Evolutionary conservation across 2,329 filamentous ascomycete genomes (phyloP).

Genomic region (Fusarium longipes): DNA sequence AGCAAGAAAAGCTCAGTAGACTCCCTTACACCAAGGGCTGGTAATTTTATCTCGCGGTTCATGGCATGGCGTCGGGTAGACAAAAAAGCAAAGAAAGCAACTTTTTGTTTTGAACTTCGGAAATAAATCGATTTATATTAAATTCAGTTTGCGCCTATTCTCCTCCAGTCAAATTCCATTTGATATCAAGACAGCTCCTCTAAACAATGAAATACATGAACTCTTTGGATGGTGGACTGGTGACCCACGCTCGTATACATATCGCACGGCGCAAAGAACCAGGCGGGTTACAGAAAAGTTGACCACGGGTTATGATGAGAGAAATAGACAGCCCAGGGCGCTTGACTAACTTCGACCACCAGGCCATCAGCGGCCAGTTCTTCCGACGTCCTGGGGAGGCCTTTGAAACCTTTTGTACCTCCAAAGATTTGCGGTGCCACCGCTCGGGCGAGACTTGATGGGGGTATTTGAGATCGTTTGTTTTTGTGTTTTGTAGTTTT

Average conservation of each 20-base stretch:
- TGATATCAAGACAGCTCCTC: conserved; percentile 38
- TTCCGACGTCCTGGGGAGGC: too few species aligned
- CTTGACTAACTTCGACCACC: too few species aligned
- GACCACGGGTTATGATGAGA: too few species aligned
- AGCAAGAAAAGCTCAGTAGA: conserved; percentile 2
- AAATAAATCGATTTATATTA: conserved; percentile 36
- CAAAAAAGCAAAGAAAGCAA: conserved; percentile 41
- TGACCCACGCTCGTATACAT: conserved; percentile 6
- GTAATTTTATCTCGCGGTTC: conserved; percentile 32
- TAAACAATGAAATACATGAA: conserved; percentile 36
- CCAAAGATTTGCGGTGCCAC: conserved; percentile 6
- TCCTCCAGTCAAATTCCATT: conserved; percentile 42
- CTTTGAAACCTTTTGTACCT: conserved; percentile 7
- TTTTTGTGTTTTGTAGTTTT: conserved; percentile 11
- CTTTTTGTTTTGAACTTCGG: conserved; percentile 33
- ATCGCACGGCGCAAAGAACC: conserved; percentile 6
- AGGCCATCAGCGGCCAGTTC: too few species aligned
- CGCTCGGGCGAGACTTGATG: conserved; percentile 7
- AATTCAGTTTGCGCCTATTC: conserved; percentile 47
- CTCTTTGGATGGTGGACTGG: conserved; percentile 11
- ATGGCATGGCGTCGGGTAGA: conserved; percentile 46
- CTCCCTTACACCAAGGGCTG: conserved; percentile 16
- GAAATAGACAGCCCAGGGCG: too few species aligned
- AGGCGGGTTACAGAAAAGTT: too few species aligned
- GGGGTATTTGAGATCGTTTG: conserved; percentile 15